Evolutionary conservation across 495 filamentous ascomycete species (phyloP).

Genomic region (Annulohypoxylon nitens): DNA sequence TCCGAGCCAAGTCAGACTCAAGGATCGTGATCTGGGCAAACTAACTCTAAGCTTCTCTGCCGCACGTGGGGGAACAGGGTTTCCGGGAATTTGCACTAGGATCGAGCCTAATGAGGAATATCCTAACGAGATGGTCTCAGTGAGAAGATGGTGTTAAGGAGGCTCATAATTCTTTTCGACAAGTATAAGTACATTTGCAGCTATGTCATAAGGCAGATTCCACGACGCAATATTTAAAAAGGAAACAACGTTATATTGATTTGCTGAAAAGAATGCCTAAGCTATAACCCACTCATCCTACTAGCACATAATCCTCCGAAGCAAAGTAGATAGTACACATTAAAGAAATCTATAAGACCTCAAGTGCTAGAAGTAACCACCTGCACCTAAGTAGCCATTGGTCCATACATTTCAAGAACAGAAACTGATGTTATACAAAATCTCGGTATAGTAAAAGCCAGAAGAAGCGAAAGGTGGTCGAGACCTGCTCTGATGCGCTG

Average conservation of each 20-base stretch:
- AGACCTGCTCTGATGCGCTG: slow-evolving; percentile 1
- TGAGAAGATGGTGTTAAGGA: not conserved
- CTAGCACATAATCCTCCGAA: not conserved
- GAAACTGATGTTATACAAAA: slow-evolving; percentile 22
- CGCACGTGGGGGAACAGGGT: slow-evolving; percentile 35
- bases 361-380: not conserved
- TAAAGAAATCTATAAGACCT: slow-evolving; percentile 13
- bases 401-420: not conserved
- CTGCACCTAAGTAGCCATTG: not conserved
- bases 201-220: slow-evolving; percentile 13
- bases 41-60: not conserved
- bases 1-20: not conserved
- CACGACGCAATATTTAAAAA: not conserved
- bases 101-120: not conserved
- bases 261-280: not conserved
- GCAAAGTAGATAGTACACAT: slow-evolving; percentile 8
- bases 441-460: slow-evolving; percentile 5
- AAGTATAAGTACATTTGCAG: not conserved
- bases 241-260: slow-evolving; percentile 16
- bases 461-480: not conserved
- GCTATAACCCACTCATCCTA: slow-evolving; percentile 9
- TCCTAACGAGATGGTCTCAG: not conserved
- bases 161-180: not conserved
- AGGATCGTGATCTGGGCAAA: slow-evolving; percentile 28
- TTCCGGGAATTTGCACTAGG: not conserved